A percentile compares a stretch with the other conserved stretches of the same genome.
Evolutionary conservation across 2,329 filamentous ascomycete genomes (phyloP).

Genomic region (Penicillium sp.): DNA sequence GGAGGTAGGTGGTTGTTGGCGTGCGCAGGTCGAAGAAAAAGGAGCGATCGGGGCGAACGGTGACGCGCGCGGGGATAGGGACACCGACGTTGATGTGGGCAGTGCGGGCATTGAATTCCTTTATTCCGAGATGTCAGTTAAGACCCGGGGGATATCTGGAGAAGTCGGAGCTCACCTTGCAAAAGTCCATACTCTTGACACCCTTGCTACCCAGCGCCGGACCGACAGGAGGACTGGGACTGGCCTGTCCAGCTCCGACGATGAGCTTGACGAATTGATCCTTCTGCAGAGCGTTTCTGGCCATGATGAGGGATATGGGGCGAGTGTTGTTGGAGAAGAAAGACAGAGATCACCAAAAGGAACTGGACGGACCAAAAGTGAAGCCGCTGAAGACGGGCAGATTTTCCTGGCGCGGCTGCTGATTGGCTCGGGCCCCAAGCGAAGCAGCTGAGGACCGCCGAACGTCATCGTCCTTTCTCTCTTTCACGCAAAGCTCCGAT

Average conservation of each 20-base stretch:
- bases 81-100: constrained; percentile 81
- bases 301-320: constrained; percentile 50
- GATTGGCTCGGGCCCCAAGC: constrained; percentile 33
- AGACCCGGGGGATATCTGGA: not conserved
- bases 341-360: constrained; percentile 1
- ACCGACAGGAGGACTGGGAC: constrained; percentile 92
- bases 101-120: constrained; percentile 98
- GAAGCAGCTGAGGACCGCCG: constrained; percentile 23
- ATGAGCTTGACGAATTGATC: constrained; percentile 95
- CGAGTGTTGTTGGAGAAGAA: not conserved
- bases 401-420: constrained; percentile 29
- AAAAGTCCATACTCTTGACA: constrained; percentile 99
- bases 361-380: constrained; percentile 2
- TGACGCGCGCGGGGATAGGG: constrained; percentile 88
- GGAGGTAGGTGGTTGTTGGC: constrained; percentile 88
- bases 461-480: constrained; percentile 29
- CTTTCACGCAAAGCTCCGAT: not conserved
- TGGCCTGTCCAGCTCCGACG: constrained; percentile 93
- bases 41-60: constrained; percentile 87
- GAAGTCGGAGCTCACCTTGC: constrained; percentile 70
- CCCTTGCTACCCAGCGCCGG: constrained; percentile 96
- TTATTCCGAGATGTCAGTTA: not conserved
- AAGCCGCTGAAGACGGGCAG: constrained; percentile 22
- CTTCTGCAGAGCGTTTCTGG: constrained; percentile 57
- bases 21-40: constrained; percentile 95